Percentiles rank a stretch among this genome's conserved stretches.
Evolutionary conservation across 2,329 filamentous ascomycete species (phyloP).

Genomic region (Exophiala dermatitidis): DNA sequence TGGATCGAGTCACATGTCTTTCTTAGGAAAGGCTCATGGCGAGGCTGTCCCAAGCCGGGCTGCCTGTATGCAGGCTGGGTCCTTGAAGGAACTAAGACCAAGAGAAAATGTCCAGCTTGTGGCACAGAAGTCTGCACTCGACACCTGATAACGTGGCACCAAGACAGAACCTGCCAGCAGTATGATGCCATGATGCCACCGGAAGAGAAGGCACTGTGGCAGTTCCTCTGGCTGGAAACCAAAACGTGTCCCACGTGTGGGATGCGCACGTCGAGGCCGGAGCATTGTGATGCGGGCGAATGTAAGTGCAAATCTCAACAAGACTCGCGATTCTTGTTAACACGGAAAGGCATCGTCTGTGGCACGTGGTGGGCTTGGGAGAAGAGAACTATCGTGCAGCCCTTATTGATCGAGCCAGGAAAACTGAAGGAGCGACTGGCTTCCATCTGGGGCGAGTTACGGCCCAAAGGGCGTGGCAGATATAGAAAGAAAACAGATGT

Average conservation of each 20-base stretch:
- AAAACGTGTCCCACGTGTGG: not conserved
- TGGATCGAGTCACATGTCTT: not conserved
- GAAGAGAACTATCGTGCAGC: not conserved
- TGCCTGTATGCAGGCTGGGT: not conserved
- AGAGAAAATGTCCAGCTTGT: conserved; percentile 16
- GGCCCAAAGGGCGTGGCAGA: too few species aligned
- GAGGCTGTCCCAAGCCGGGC: not conserved
- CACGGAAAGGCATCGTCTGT: not conserved
- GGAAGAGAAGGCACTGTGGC: not conserved
- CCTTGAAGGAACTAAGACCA: not conserved
- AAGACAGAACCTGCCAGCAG: conserved; percentile 15
- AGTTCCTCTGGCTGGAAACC: not conserved
- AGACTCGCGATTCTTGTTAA: not conserved
- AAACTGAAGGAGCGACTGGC: not conserved
- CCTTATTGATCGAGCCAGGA: not conserved
- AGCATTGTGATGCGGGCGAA: not conserved
- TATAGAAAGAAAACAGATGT: too few species aligned
- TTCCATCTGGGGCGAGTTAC: not conserved
- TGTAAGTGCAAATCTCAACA: not conserved
- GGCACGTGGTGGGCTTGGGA: not conserved
- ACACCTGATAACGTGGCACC: conserved; percentile 22
- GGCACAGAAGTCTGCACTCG: conserved; percentile 14
- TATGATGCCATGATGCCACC: conserved; percentile 9
- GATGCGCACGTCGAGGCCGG: not conserved
- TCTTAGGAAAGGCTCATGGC: not conserved